These are phyloP conservation scores for Hymenoscyphus fructigenus DNA, from an alignment of 2,329 filamentous ascomycete species.

Conservation along the genomic window DNA sequence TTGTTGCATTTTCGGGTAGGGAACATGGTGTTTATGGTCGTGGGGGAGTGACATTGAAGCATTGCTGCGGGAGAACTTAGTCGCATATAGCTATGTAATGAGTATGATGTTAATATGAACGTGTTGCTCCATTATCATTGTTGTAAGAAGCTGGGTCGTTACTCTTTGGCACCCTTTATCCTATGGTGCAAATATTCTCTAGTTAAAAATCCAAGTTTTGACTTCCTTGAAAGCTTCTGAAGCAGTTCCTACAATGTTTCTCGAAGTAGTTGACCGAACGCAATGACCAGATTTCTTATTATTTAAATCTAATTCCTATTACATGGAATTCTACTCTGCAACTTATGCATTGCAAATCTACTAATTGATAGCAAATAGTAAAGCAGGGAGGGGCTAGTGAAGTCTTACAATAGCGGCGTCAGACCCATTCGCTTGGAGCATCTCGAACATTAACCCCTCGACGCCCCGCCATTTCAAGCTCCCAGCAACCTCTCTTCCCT, in stretches of 20 bases:
- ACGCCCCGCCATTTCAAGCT: conserved; percentile 15
- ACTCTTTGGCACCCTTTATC: too few relatives aligned
- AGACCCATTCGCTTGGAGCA: not conserved
- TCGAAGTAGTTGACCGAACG: too few relatives aligned
- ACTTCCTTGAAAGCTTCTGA: too few relatives aligned
- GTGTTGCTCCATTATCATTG: not conserved
- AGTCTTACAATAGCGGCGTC: not conserved
- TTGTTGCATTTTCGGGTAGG: conserved; percentile 8
- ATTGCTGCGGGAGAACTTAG: conserved; percentile 7
- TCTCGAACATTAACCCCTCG: conserved; percentile 24
- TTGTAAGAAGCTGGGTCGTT: not conserved
- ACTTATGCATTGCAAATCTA: not conserved
- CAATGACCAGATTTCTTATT: too few relatives aligned
- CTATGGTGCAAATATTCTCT: too few relatives aligned
- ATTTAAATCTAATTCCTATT: too few relatives aligned
- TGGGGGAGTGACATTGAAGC: conserved; percentile 7
- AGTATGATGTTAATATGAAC: conserved; percentile 6
- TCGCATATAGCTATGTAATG: conserved; percentile 17
- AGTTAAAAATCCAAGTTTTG: too few relatives aligned
- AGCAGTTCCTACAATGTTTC: too few relatives aligned
- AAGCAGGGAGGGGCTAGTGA: not conserved
- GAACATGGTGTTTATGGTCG: conserved; percentile 12
- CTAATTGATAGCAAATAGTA: not conserved
- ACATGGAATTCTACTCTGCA: too few relatives aligned
- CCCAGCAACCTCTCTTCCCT: not conserved